A percentile compares a stretch with the other conserved stretches of the same genome.
Evolutionary conservation across 2,329 filamentous ascomycete genomes (phyloP).

Genomic region (Dryadomyces quercus-mongolicae): DNA sequence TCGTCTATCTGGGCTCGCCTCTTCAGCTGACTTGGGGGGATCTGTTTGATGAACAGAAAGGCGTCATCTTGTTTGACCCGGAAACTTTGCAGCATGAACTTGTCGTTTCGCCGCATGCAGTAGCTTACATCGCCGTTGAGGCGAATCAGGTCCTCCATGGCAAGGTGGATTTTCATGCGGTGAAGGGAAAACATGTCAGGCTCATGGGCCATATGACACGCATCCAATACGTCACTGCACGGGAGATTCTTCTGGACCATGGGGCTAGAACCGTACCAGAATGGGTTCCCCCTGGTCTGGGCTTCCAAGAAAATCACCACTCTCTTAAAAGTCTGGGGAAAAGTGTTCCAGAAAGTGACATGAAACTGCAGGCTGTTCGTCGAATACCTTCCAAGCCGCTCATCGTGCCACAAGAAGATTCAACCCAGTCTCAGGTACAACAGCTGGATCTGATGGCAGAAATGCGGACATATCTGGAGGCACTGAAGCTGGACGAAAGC

Average conservation of each 20-base stretch:
- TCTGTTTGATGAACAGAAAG: conserved; percentile 17
- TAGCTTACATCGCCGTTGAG: conserved; percentile 15
- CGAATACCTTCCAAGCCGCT: background rate
- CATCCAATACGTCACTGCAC: conserved; percentile 16
- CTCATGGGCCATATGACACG: conserved; percentile 16
- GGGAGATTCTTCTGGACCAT: conserved; percentile 16
- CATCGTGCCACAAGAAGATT: background rate
- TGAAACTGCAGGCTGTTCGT: background rate
- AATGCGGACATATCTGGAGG: background rate
- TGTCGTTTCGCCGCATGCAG: conserved; percentile 17
- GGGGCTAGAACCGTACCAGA: conserved; percentile 18
- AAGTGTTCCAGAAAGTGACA: background rate
- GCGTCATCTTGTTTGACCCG: conserved; percentile 19
- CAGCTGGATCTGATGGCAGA: background rate
- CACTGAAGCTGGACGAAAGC: background rate
- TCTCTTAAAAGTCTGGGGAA: background rate
- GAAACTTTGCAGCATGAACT: conserved; percentile 17
- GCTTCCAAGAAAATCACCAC: conserved; percentile 3
- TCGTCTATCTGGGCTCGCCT: conserved; percentile 20
- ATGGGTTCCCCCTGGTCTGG: conserved; percentile 13
- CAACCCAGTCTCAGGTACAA: background rate
- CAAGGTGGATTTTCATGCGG: conserved; percentile 7
- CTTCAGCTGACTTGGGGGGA: conserved; percentile 21
- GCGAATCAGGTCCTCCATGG: conserved; percentile 14
- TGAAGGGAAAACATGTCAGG: conserved; percentile 20